These are phyloP conservation scores for Xylariaceae sp. DNA, from an alignment of 2,329 filamentous ascomycete species.

Conservation along the genomic window DNA sequence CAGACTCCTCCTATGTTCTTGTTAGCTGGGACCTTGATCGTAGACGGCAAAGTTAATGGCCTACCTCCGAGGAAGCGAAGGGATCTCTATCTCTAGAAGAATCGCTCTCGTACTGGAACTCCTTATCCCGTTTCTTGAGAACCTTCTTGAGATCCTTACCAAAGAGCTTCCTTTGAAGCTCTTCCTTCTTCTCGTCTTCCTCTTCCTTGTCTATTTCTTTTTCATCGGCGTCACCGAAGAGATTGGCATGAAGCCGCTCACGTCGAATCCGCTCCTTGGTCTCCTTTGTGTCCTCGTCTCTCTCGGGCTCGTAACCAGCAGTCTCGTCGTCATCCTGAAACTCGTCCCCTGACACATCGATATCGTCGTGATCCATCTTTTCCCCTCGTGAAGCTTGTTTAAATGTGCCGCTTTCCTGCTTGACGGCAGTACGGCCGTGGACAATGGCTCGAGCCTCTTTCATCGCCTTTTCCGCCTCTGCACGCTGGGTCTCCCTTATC, in stretches of 20 bases:
- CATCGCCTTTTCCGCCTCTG: slow-evolving; percentile 60
- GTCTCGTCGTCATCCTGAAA: slow-evolving; percentile 91
- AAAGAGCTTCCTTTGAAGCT: slow-evolving; percentile 68
- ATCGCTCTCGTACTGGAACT: slow-evolving; percentile 82
- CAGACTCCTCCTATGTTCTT: slow-evolving; percentile 35
- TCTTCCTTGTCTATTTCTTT: slow-evolving; percentile 74
- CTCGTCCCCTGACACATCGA: slow-evolving; percentile 69
- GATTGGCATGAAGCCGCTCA: slow-evolving; percentile 83
- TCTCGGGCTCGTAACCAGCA: slow-evolving; percentile 72
- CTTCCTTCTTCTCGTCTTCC: slow-evolving; percentile 69
- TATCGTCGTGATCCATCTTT: slow-evolving; percentile 70
- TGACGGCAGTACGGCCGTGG: slow-evolving; percentile 61
- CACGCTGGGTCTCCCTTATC: slow-evolving; percentile 59
- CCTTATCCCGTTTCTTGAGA: slow-evolving; percentile 81
- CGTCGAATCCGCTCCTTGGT: slow-evolving; percentile 73
- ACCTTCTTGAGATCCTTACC: slow-evolving; percentile 81
- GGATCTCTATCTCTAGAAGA: slow-evolving; percentile 52
- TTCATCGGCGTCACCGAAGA: slow-evolving; percentile 74
- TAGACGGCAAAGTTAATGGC: slow-evolving; percentile 38
- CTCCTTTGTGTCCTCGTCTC: slow-evolving; percentile 79
- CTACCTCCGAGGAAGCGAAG: slow-evolving; percentile 51
- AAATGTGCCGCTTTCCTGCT: slow-evolving; percentile 69
- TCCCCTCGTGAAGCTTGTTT: slow-evolving; percentile 63
- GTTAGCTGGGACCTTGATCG: slow-evolving; percentile 25
- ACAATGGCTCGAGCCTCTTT: slow-evolving; percentile 65